Evolutionary conservation across 768 basidiomycete genomes (phyloP), one percentile per base, ranked within the genome.

Genomic region (Leccinellum albellum): DNA sequence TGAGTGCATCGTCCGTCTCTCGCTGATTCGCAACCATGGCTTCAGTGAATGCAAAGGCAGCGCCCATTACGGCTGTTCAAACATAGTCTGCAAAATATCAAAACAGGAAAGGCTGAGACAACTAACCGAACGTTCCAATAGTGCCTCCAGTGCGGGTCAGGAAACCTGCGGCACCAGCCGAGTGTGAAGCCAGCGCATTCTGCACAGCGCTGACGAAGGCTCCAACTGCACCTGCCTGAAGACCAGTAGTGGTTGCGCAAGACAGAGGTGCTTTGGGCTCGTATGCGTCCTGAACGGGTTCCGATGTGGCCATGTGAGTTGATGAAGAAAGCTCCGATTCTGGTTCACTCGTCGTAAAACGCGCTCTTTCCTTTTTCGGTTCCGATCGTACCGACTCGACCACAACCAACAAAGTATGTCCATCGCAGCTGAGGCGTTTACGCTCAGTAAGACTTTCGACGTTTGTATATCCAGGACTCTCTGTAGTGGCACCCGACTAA

Each of bases 81-180:
- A 33, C 24, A 54, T 29, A 48, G 49, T 65, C 46, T 10, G 55
- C 52, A 46, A 56, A 52, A 49, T 26, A 21, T 17, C 7, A 45
- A 29, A 26, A 31, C 4, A 2, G 20, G 35, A 23, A 23, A 53
- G 23, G 51, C 44, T 9, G 26, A 49, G 42, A 23, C 12, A 21
- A 76, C 87, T 65, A 53, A 97, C 95, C 89, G 67, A 97, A 96
- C 71, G 93, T 84, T 12, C 90, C 94, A 70, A 96, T 92, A 3
- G 94, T 91, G 32, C 89, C 85, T 56, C 94, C 94, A 31, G 87
- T 91, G 61, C 94, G 80, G 52, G 92, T 92, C 64, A 94, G 69
- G 72, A 97, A 84, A 64, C 94, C 94, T 74, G 86, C 79, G 55
- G 90, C 91, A 65, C 91, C 94, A 62, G 80, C 79, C 40, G 83